Evolutionary conservation across 2,329 filamentous ascomycete species (phyloP), one percentile per base, ranked within the genome.

Genomic region (Aureobasidium sp.): DNA sequence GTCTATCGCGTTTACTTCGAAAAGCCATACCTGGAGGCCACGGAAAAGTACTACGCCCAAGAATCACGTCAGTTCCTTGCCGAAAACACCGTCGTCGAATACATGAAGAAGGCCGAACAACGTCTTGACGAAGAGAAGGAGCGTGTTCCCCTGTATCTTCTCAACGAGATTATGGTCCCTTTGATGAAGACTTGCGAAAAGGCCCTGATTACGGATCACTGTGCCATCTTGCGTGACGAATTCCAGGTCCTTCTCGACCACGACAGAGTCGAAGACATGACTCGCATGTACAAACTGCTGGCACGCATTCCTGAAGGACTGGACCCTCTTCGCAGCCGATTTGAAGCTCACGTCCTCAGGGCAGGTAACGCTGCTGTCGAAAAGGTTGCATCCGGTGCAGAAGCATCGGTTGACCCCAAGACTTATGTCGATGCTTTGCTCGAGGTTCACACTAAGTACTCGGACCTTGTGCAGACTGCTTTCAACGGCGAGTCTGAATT

Each of bases 61-160:
- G 94, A 98, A 69, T 97, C 93, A 17, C 88, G 89, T 63, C 86
- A 90, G 58, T 98, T 98, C 66, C 83, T 98, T 29, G 88, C 90
- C 10, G 91, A 97, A 69, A 98, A 98, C 68, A 95, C 87, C 58
- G 90, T 98, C 3, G 90, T 98, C 29, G 93, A 98, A 66, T 98
- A 97, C 72, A 97, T 98, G 93, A 97, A 97, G 77, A 98, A 98
- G 79, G 94, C 93, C 0, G 91, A 97, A 71, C 73, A 82, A 37
- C 84, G 93, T 27, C 73, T 98, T 56, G 82, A 88, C 6, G 93
- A 98, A 70, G 93, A 98, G 70, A 93, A 95, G 72, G 88, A 91
- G 66, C 88, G 93, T 22, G 93, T 98, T 8, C 83, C 83, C 59
- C 82, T 97, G 65, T 98, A 95, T 65, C 78, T 98, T 40, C 89